A percentile compares a stretch with the other conserved stretches of the same genome.
Evolutionary conservation across 2,329 filamentous ascomycete genomes (phyloP).

Genomic region (Raffaelea arxii): DNA sequence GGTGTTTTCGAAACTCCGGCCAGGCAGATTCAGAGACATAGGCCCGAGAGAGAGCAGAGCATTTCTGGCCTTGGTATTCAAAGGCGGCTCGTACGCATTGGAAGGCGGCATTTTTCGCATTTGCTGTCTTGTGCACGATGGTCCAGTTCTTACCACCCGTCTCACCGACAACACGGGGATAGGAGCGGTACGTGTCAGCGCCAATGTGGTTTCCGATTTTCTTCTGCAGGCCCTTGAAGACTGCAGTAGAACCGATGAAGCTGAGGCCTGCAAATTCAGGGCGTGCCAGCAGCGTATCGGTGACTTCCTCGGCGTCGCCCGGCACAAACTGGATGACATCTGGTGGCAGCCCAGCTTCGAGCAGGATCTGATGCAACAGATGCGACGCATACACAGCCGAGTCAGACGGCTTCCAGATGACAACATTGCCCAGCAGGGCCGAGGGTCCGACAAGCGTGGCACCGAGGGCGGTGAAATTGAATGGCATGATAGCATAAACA

Average conservation of each 20-base stretch:
- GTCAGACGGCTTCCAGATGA: slow-evolving; percentile 92
- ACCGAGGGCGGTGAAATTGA: slow-evolving; percentile 94
- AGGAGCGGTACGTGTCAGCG: slow-evolving; percentile 70
- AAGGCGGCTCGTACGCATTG: slow-evolving; percentile 38
- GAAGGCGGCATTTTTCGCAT: slow-evolving; percentile 32
- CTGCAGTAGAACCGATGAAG: slow-evolving; percentile 83
- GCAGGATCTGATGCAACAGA: slow-evolving; percentile 77
- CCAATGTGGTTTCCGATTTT: slow-evolving; percentile 73
- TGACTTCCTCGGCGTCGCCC: slow-evolving; percentile 76
- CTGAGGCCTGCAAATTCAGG: slow-evolving; percentile 79
- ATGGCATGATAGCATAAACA: slow-evolving; percentile 85
- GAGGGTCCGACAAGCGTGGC: slow-evolving; percentile 76
- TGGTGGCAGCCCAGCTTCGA: slow-evolving; percentile 79
- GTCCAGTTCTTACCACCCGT: slow-evolving; percentile 45
- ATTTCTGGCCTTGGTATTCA: slow-evolving; percentile 43
- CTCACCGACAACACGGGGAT: slow-evolving; percentile 43
- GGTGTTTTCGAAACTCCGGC: slow-evolving; percentile 27
- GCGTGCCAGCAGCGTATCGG: slow-evolving; percentile 64
- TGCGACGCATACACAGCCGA: slow-evolving; percentile 78
- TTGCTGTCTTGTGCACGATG: slow-evolving; percentile 35
- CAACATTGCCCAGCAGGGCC: slow-evolving; percentile 84
- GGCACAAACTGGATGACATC: slow-evolving; percentile 90
- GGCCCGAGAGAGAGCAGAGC: slow-evolving; percentile 38
- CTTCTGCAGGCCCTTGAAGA: slow-evolving; percentile 81
- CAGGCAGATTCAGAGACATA: slow-evolving; percentile 42